Evolutionary conservation across 2,329 filamentous ascomycete genomes (phyloP).

Genomic region (Microdochium paspali): DNA sequence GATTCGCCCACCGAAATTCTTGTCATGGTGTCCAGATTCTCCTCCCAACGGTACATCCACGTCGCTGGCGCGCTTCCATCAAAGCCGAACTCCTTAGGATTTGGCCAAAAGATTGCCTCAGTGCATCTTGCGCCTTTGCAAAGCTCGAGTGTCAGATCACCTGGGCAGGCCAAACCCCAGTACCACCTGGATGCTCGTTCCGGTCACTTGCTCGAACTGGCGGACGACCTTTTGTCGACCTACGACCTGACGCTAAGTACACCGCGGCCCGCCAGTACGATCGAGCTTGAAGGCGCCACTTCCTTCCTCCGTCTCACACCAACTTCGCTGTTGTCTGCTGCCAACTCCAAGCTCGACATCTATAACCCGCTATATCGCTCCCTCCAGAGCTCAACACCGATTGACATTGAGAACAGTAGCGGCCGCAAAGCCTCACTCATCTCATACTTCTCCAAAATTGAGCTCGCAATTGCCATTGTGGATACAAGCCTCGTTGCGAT

Average conservation of each 20-base stretch:
- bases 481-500: conserved; percentile 57
- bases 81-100: not conserved
- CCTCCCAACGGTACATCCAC: conserved; percentile 16
- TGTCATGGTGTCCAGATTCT: conserved; percentile 32
- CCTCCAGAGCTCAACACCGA: conserved; percentile 38
- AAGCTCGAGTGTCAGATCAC: conserved; percentile 8
- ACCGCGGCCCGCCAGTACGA: conserved; percentile 47
- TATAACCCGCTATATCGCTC: conserved; percentile 63
- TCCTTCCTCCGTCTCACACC: conserved; percentile 60
- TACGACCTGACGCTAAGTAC: conserved; percentile 56
- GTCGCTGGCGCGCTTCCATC: conserved; percentile 11
- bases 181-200: conserved; percentile 54
- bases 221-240: conserved; percentile 41
- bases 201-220: conserved; percentile 54
- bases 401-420: conserved; percentile 33
- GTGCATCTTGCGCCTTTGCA: conserved; percentile 22
- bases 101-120: not conserved
- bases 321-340: conserved; percentile 55
- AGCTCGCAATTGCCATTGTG: conserved; percentile 56
- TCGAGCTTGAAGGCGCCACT: conserved; percentile 39
- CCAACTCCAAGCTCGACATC: conserved; percentile 43
- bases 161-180: conserved; percentile 7
- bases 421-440: conserved; percentile 33
- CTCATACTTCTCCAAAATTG: conserved; percentile 55
- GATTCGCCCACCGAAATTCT: conserved; percentile 42